Evolutionary conservation across 495 filamentous ascomycete species (phyloP), one percentile per base, ranked within the genome.

Genomic region (Penicillium desertorum): DNA sequence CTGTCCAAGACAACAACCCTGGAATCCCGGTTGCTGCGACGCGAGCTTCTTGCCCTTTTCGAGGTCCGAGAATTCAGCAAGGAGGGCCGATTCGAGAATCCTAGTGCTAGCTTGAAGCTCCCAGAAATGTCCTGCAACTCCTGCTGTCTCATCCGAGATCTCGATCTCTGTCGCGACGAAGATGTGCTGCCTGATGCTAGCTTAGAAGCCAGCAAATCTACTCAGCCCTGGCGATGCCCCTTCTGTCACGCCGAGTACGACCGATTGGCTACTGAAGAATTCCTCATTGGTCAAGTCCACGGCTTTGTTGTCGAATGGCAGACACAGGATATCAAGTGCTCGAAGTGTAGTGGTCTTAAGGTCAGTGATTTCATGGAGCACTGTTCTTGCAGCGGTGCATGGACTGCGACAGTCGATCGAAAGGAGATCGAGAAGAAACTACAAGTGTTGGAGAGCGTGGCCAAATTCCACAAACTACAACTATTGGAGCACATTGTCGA

Each of bases 341-440:
- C 69, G 45, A 83, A 82, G 57, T 83, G 80, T 60, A 68, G 65
- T 39, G 64, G 54, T 10, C 67, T 81, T 7, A 79, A 91, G 71
- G 79, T 88, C 41, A 97, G 94, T 75, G 94, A 96, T 63, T 95
- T 98, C 67, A 88, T 92, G 86, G 94, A 98, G 72, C 93, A 98
- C 73, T 98, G 94, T 70, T 87, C 86, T 25, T 98, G 94, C 76
- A 88, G 88, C 48, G 93, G 95, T 7, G 79, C 74, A 43, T 98
- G 94, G 94, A 80, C 74, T 16, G 82, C 83, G 57, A 91, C 83
- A 25, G 73, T 92, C 52, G 79, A 87, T 66, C 80, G 81, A 62
- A 85, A 82, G n/a, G 89, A 88, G 37, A 76, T 92, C 22, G 63
- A 83, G 59, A 83, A 79, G 67, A 78, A 76, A 67, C 61, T 98